Evolutionary conservation across 2,329 filamentous ascomycete species (phyloP), one percentile per base, ranked within the genome.

Genomic region (Calycina herbarum): DNA sequence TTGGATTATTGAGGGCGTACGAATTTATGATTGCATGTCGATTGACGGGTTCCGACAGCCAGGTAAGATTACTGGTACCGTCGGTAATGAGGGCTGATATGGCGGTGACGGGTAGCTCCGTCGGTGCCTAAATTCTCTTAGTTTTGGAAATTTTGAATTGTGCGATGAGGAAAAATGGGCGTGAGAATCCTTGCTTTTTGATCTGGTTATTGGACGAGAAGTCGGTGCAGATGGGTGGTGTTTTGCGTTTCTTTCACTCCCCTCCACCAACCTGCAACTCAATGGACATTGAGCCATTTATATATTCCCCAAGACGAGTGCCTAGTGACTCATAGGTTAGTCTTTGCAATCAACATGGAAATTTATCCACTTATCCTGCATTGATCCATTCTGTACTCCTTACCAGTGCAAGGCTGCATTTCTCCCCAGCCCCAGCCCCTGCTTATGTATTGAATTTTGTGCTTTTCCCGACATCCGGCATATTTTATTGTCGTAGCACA

Each of bases 291-390:
- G 20, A 35, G 35, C 11, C 35, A 42, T 40, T 27, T 42, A 59
- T 59, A 40, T 38, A 38, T 57, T 57, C 27, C 56, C 29, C 56
- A 17, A n/a, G 20, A 20, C 11, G 57, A 27, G 45, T 24, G 20
- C 45, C 45, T 51, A 51, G n/a, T 51, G 45, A 51, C n/a, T 51
- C 45, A 51, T 51, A 24, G 10, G n/a, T 51, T 51, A 27, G 45
- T 51, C n/a, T 61, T 61, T 51, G 40, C 40, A 51, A 51, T 51
- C 59, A 61, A 61, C 7, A 51, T 61, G 20, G 42, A 20, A 33
- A n/a, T 15, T 45, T 6, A 1, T 29, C 38, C n/a, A n/a, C 59
- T 61, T n/a, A 51, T 27, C 45, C 45, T 51, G 45, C 45, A 51
- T 51, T 6, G 45, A 38, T 51, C 20, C 4, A 51, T 51, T 51